A percentile compares a stretch with the other conserved stretches of the same genome.
These are phyloP conservation scores for Brassica carinata DNA, from an alignment of 345 rosid species.

Conservation along the genomic window DNA sequence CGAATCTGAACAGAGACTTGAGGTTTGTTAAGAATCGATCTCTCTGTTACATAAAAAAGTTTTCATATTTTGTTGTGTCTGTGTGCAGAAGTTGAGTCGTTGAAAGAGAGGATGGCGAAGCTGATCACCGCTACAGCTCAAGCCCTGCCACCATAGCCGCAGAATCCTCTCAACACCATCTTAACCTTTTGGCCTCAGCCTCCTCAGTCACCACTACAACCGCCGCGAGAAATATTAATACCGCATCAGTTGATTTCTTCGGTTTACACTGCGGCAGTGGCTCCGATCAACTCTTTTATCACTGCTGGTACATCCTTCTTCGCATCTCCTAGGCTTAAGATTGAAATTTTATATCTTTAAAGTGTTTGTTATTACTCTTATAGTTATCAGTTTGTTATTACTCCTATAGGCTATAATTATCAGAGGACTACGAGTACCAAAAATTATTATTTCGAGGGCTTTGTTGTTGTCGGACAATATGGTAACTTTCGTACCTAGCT, in stretches of 20 bases:
- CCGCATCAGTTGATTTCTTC: conserved; percentile 23
- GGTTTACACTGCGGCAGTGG: too few species aligned
- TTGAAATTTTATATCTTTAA: not conserved
- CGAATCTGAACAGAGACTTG: too few species aligned
- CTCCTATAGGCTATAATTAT: too few species aligned
- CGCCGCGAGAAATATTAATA: conserved; percentile 18
- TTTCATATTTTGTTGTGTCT: too few species aligned
- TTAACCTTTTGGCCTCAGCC: conserved; percentile 52
- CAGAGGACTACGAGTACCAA: conserved; percentile 7
- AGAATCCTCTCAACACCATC: conserved; percentile 46
- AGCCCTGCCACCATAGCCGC: not conserved
- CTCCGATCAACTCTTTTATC: conserved; percentile 68
- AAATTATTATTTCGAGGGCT: conserved; percentile 5
- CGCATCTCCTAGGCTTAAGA: conserved; percentile 71
- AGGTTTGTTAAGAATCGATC: too few species aligned
- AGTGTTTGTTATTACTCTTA: conserved; percentile 15
- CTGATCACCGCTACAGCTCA: conserved; percentile 41
- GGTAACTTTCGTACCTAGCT: conserved; percentile 29
- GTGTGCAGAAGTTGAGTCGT: too few species aligned
- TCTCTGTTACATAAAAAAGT: too few species aligned
- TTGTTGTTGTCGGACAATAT: too few species aligned
- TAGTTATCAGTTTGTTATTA: too few species aligned
- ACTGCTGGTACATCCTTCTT: conserved; percentile 86
- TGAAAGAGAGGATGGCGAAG: too few species aligned
- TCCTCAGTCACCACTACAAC: conserved; percentile 44